Evolutionary conservation across 371 early-diverging fungal genomes (phyloP).

Genomic region (Mortierella sp.): DNA sequence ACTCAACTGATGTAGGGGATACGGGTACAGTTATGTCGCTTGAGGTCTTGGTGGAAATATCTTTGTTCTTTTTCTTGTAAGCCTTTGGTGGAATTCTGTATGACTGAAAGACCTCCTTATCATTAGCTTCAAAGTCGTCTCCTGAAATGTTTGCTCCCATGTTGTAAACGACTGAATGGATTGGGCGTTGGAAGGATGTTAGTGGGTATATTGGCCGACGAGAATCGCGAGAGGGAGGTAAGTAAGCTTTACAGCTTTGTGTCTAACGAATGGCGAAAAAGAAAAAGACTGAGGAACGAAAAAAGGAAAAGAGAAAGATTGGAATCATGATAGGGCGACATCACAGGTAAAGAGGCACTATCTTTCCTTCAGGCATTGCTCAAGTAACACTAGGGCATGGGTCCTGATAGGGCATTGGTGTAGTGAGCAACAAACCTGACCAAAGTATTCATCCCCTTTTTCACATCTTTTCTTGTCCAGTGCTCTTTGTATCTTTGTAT

Average conservation of each 20-base stretch:
- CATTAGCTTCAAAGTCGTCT: conserved; percentile 37
- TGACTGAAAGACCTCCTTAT: conserved; percentile 54
- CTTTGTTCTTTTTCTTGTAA: conserved; percentile 45
- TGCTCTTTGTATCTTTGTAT: background rate
- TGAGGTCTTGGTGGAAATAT: background rate
- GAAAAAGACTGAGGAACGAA: conserved; percentile 44
- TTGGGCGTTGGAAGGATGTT: background rate
- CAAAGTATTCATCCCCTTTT: background rate
- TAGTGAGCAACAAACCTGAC: background rate
- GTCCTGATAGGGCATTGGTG: background rate
- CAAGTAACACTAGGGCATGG: background rate
- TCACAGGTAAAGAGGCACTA: background rate
- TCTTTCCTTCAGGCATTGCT: background rate
- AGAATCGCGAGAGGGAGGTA: background rate
- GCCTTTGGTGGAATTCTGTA: conserved; percentile 54
- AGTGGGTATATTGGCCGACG: conserved; percentile 1
- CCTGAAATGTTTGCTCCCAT: conserved; percentile 49
- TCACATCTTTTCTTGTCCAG: background rate
- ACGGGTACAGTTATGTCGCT: conserved; percentile 19
- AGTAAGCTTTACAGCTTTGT: background rate
- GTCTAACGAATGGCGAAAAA: background rate
- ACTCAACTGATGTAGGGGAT: conserved; percentile 31
- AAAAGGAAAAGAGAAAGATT: background rate
- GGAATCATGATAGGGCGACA: conserved; percentile 14
- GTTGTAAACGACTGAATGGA: background rate